phyloP scores from a whole-genome alignment of 179 eudicot species.

The Beta corolliflora region DNA sequence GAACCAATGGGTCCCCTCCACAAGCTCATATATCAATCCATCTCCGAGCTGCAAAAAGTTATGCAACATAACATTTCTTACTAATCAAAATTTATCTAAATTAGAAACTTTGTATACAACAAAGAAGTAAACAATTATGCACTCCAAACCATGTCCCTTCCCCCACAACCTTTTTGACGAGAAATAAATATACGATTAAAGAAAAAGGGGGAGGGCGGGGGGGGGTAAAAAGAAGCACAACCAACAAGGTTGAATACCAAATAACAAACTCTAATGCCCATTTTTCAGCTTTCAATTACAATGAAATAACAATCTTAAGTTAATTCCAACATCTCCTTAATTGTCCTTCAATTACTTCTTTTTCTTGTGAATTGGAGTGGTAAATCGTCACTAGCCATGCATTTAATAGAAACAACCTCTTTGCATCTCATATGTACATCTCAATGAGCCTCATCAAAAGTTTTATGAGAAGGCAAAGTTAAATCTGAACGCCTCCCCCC shows the following conservation, averaged over 20 bases:
- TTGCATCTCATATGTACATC: not conserved
- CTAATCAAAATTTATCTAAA: too few relatives aligned
- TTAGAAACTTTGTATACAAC: too few relatives aligned
- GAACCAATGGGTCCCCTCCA: constrained; percentile 59
- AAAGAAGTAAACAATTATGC: not conserved
- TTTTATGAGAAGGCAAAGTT: not conserved
- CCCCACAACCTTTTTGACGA: not conserved
- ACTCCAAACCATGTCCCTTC: not conserved
- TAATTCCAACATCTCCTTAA: not conserved
- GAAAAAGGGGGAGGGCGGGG: not conserved
- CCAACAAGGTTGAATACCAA: not conserved
- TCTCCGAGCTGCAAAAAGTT: constrained; percentile 66
- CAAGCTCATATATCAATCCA: constrained; percentile 81
- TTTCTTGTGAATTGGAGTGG: too few relatives aligned
- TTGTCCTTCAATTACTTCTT: not conserved
- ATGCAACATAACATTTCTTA: not conserved
- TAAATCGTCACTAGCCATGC: too few relatives aligned
- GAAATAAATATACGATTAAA: not conserved
- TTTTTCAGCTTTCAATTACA: not conserved
- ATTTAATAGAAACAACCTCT: not conserved
- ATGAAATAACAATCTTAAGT: not conserved
- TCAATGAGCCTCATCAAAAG: not conserved
- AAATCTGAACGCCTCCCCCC: too few relatives aligned
- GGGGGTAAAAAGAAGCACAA: not conserved
- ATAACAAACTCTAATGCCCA: not conserved